These are phyloP conservation scores for Rubia occidens DNA, from an alignment of 305 asterid genomes.

Conservation along the genomic window DNA sequence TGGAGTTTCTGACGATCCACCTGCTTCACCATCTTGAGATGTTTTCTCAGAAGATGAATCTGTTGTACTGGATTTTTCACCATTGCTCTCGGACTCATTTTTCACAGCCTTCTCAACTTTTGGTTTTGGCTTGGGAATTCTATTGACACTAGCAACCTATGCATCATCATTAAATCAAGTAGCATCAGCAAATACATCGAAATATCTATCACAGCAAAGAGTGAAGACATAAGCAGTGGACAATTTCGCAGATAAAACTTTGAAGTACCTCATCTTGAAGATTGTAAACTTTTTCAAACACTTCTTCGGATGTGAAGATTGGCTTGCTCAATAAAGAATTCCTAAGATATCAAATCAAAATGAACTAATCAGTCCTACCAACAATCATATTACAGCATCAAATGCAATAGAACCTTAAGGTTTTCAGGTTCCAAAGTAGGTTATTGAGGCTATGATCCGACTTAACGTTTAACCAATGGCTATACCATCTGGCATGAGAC, in stretches of 20 bases:
- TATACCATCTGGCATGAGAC: not conserved
- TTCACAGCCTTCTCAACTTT: conserved; percentile 67
- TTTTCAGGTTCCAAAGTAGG: not conserved
- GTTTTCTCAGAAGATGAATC: conserved; percentile 43
- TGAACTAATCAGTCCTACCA: not conserved
- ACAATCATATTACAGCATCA: not conserved
- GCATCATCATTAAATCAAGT: conserved; percentile 9
- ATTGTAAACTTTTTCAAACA: conserved; percentile 51
- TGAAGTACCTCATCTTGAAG: conserved; percentile 74
- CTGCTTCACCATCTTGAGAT: conserved; percentile 34
- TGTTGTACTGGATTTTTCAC: conserved; percentile 34
- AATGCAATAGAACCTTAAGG: not conserved
- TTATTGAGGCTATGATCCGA: not conserved
- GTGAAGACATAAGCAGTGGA: not conserved
- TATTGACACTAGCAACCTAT: conserved; percentile 64
- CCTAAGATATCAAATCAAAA: conserved; percentile 32
- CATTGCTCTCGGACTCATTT: conserved; percentile 37
- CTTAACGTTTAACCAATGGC: not conserved
- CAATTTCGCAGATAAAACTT: conserved; percentile 1
- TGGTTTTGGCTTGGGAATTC: conserved; percentile 92
- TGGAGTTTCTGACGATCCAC: conserved; percentile 31
- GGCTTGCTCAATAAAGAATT: conserved; percentile 53
- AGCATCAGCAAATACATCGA: not conserved
- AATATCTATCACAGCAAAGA: not conserved
- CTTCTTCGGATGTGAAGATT: conserved; percentile 78